phyloP scores from a whole-genome alignment of 2,329 filamentous ascomycete species.

The Lasiodiplodia gonubiensis region DNA sequence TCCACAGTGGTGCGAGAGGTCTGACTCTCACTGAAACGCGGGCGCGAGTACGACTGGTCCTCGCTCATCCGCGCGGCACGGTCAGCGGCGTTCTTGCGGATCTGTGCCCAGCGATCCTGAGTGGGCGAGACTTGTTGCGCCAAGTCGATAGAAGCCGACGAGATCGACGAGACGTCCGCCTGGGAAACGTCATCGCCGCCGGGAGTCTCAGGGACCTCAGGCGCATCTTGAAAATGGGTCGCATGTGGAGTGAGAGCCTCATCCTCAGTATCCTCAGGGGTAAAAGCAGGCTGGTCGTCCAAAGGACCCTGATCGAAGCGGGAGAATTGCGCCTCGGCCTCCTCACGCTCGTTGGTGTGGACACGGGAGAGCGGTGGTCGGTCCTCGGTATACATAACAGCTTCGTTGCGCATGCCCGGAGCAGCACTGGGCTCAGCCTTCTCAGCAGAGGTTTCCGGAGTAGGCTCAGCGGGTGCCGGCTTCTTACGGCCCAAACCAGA shows the following conservation, averaged over 20 bases:
- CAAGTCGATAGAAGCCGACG: slow-evolving; percentile 50
- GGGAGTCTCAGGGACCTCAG: slow-evolving; percentile 34
- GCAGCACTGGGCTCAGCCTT: not conserved
- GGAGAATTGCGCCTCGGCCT: slow-evolving; percentile 67
- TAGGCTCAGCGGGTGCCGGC: slow-evolving; percentile 5
- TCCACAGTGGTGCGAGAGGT: slow-evolving; percentile 64
- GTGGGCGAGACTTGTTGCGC: slow-evolving; percentile 44
- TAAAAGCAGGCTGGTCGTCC: slow-evolving; percentile 82
- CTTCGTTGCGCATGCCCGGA: slow-evolving; percentile 23
- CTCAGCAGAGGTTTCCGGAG: not conserved
- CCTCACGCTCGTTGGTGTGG: slow-evolving; percentile 61
- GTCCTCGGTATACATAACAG: slow-evolving; percentile 20
- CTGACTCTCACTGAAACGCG: slow-evolving; percentile 58
- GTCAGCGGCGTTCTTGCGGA: slow-evolving; percentile 90
- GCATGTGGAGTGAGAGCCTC: slow-evolving; percentile 32
- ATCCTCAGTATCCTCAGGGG: slow-evolving; percentile 57
- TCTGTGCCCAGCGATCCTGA: slow-evolving; percentile 92
- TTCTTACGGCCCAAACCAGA: slow-evolving; percentile 17
- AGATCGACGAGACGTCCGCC: slow-evolving; percentile 43
- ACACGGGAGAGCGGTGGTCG: slow-evolving; percentile 26
- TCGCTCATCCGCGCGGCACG: slow-evolving; percentile 72
- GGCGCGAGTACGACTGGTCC: slow-evolving; percentile 55
- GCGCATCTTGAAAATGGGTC: slow-evolving; percentile 32
- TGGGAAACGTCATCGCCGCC: slow-evolving; percentile 24
- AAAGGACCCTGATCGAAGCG: slow-evolving; percentile 89